Evolutionary conservation across 139 green algal species (phyloP), one percentile per base, ranked within the genome.

Genomic region (Astrephomene gubernaculifera): DNA sequence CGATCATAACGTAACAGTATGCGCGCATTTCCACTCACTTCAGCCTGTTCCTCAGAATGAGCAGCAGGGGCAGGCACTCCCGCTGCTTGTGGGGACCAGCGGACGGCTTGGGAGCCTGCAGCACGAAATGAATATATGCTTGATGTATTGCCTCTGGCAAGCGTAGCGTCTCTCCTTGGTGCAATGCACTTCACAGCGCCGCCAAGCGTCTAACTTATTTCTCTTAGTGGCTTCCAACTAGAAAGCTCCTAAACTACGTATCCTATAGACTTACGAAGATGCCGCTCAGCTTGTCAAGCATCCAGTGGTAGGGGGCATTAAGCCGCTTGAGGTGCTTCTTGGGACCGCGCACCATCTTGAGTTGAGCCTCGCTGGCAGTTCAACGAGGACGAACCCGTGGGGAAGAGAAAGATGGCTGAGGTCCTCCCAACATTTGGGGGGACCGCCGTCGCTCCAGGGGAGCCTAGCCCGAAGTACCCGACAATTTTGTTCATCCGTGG

Each of bases 321-420:
- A 99, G 89, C 71, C 97, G 88, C 96, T 99, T 99, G 79, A 99
- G 85, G 86, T 99, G 98, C 94, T 99, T 99, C 96, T 99, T 99
- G n/a, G 95, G 95, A 61, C 96, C 96, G 84, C 96, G 94, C 72
- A 83, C 63, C 90, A 92, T 93, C n/a, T 90, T 94, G 78, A 84
- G 78, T 74, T 74, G 31, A 84, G 78, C 78, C 78, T 74, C 78
- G 63, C 33, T 68, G 73, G 73, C 73, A 81, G 73, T 53, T 81
- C 73, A 81, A 81, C 73, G 73, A 81, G 73, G 53, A 69, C 22
- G 69, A 69, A 70, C 73, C 53, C 73, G 54, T 33, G n/a, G 45
- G 71, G 73, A 81, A 81, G 73, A 81, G 73, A 63, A 65, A 49
- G 68, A 75, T 36, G 22, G 8, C n/a, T 25, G 49, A 25, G 49